Base-by-base conservation (phyloP, 306 rosid species). In the Geum urbanum region DNA sequence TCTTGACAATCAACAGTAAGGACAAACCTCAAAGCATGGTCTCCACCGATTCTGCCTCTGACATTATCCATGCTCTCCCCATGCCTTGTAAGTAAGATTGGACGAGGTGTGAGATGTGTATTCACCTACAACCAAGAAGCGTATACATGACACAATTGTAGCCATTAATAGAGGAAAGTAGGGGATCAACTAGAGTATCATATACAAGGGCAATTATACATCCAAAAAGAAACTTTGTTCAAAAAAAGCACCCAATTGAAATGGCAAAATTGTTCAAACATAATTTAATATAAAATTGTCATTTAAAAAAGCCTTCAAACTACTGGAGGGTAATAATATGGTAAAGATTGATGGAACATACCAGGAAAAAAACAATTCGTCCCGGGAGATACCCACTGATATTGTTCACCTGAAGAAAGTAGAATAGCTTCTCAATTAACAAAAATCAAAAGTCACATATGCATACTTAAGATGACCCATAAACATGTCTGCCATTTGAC, bases 351-450 rank as follows among this genome's bases (percentile, higher is more conserved):
- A 62, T 55, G 44, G 67, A 74, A 73, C 91, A 65, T 91, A 94
- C 99, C 95, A 94, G 81, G 89, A 91, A 94, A 79, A 94, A 94
- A 46, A 94, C 97, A 80, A 89, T 91, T 68, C 99, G 89, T 46
- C 99, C 99, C 48, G 99, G 99, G 72, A 94, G 99, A 85, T 94
- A 94, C 71, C 99, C 97, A 68, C 99, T 89, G 87, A 94, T 94
- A 76, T 94, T 94, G 78, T 94, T 94, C 74, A 94, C 97, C 99
- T 94, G 80, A 79, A 84, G 60, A 77, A 79, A 80, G 72, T 14
- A 54, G 3, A 71, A 66, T 35, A 66, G 24, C 40, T 46, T 46
- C 55, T 35, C 14, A 63, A 48, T 39, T 52, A 64, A 70, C 40
- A 80, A 37, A 68, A 68, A 53, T 53, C 43, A 56, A 63, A 74